phyloP scores from a whole-genome alignment of 2,329 filamentous ascomycete genomes.

The Alternaria sp. region DNA sequence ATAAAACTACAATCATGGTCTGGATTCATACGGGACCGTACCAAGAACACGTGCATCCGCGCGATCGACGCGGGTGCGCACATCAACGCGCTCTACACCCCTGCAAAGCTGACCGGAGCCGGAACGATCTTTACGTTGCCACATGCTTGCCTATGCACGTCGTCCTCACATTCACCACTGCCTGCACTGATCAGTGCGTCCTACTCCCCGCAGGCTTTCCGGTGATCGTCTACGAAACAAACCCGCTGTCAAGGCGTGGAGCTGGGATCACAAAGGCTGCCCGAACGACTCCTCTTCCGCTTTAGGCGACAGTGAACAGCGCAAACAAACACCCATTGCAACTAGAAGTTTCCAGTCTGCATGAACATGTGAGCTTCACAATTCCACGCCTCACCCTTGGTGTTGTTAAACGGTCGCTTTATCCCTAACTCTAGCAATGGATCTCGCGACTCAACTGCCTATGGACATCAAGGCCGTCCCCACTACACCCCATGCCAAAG shows the following conservation, averaged over 20 bases:
- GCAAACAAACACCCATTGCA: background rate
- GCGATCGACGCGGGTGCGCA: background rate
- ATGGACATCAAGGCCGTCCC: background rate
- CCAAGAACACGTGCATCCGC: background rate
- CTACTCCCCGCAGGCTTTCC: background rate
- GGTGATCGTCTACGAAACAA: background rate
- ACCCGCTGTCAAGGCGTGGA: background rate
- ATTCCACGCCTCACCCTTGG: background rate
- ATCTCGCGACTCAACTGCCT: background rate
- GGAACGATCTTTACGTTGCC: background rate
- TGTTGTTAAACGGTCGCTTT: background rate
- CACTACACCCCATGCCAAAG: conserved; percentile 7
- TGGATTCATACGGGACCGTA: background rate
- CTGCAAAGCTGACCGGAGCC: background rate
- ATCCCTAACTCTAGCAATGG: background rate
- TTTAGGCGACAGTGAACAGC: background rate
- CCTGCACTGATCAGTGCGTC: background rate
- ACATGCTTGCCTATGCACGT: background rate
- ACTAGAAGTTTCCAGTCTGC: background rate
- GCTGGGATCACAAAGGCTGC: background rate
- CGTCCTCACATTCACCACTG: background rate
- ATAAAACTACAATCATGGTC: background rate
- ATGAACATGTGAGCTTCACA: too few species aligned
- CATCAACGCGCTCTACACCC: background rate
- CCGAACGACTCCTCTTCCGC: background rate